Base-by-base conservation (phyloP, 768 basidiomycete genomes). In the Amanita exitialis region DNA sequence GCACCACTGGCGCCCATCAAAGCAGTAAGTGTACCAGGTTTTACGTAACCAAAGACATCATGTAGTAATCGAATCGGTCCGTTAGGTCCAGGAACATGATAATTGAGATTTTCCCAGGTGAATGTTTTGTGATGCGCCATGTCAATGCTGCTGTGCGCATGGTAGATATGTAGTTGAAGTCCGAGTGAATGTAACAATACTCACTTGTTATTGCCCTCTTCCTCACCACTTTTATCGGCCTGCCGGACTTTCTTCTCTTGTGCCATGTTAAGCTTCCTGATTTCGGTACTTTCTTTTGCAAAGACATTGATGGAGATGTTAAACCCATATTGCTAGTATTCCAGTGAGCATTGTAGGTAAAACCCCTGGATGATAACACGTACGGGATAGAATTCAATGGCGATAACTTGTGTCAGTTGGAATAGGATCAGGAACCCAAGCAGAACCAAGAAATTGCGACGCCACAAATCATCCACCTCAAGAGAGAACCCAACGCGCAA, bases 1-100 rank as follows among this genome's bases (percentile, higher is more conserved):
- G 86, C 86, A 49, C 87, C 87, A 52, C 82, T 83, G 12, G 84
- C 84, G 54, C 90, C 90, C 89, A 94, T 90, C 8, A 94, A 72
- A 1, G 90, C 91, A 0, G 90, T 91, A 54, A 92, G 64, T 15
- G 82, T 88, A 2, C 90, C 91, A 7, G 91, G 91, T 58, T 83
- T 84, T 39, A 90, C 86, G 59, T 82, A 91, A 0, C 90, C 90
- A 54, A 73, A 76, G n/a, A 92, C 79, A 56, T 89, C 80, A 58
- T 90, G 79, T 32, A 92, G 74, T 9, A 92, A 70, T 38, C 78
- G 74, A 7, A 68, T 72, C 10, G 69, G 72, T 6, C 84, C 85
- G 21, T 74, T 75, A 0, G 79, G 71, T 0, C 83, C 76, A 0
- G 85, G 87, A 0, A 91, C 83, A 57, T 77, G 73, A 58, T 93